A percentile compares a stretch with the other conserved stretches of the same genome.
Evolutionary conservation across 2,329 filamentous ascomycete species (phyloP).

Genomic region (Microdochium trichocladiopsis): DNA sequence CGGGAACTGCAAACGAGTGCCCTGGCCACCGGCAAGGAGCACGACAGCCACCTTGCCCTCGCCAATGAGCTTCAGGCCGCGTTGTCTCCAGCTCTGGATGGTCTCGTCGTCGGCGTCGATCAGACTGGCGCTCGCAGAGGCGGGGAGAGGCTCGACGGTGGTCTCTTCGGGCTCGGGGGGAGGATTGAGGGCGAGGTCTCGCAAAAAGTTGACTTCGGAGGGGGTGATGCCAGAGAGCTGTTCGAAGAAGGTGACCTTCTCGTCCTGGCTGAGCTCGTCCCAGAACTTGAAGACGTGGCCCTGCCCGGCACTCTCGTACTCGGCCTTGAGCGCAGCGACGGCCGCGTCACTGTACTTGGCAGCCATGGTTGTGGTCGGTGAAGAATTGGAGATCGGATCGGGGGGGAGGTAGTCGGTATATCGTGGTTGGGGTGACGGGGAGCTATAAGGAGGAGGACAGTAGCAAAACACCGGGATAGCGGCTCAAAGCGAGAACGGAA

Average conservation of each 20-base stretch:
- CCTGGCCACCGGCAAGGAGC: slow-evolving; percentile 95
- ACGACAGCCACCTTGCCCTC: slow-evolving; percentile 78
- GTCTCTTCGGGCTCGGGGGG: slow-evolving; percentile 50
- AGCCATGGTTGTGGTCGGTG: slow-evolving; percentile 15
- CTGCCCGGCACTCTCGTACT: slow-evolving; percentile 69
- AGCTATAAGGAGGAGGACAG: no score
- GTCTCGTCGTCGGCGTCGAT: slow-evolving; percentile 78
- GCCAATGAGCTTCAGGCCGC: slow-evolving; percentile 72
- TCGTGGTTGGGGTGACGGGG: no score
- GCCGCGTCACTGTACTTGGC: slow-evolving; percentile 57
- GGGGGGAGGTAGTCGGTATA: no score
- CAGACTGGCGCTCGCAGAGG: slow-evolving; percentile 79
- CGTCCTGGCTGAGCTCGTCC: slow-evolving; percentile 64
- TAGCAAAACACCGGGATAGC: no score
- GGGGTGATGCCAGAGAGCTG: slow-evolving; percentile 82
- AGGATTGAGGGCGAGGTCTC: slow-evolving; percentile 74
- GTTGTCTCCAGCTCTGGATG: slow-evolving; percentile 76
- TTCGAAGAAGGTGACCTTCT: slow-evolving; percentile 72
- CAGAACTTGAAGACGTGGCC: slow-evolving; percentile 84
- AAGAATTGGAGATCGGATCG: background rate
- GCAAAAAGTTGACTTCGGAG: slow-evolving; percentile 78
- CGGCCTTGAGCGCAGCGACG: slow-evolving; percentile 59
- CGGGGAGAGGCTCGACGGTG: slow-evolving; percentile 78
- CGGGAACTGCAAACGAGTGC: slow-evolving; percentile 87
- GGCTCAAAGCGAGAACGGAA: no score